Base-by-base conservation (phyloP, 768 basidiomycete species). In the Boletus reticuloceps region DNA sequence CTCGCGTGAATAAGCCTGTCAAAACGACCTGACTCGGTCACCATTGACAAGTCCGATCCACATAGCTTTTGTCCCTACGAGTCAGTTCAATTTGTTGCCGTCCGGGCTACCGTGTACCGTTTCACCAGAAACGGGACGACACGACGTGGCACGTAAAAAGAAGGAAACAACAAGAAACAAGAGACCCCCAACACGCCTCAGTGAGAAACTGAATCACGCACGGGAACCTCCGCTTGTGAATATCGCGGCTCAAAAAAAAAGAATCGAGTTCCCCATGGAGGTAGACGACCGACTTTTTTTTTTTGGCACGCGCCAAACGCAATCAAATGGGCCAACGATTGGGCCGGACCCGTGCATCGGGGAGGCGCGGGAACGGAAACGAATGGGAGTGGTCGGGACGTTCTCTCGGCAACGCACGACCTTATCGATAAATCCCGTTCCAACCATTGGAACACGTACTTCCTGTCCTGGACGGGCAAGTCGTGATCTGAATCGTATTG, bases 111-210 rank as follows among this genome's bases (percentile, higher is more conserved):
- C 32, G 34, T 36, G 34, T 36, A 36, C 34, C 34, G 58, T 61
- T 54, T 62, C 47, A 43, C 40, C 55, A 14, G 38, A 63, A 62
- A 58, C 38, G 20, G 47, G 22, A 17, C 54, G 36, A 56, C 19
- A 27, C 52, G 54, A 61, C 59, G 34, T 57, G 60, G 31, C 50
- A 47, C 12, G 10, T n/a, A 39, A 54, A 29, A 40, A 44, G 36
- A 56, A 40, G 27, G 17, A 47, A 25, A 12, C 14, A 14, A 27
- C 49, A 40, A 19, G 17, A 47, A 25, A 12, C 14, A 14, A 27
- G 16, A 5, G 34, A 36, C 34, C n/a, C 41, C 42, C 43, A 29
- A 19, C 39, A 4, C 27, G 19, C 34, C 10, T 47, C 29, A 29
- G 29, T 45, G 52, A 42, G 57, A 63, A 51, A 31, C 50, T 14